A percentile compares a stretch with the other conserved stretches of the same genome.
Conservation (phyloP, 2,329 filamentous ascomycete species). For the Xylariomycetidae sp. region DNA sequence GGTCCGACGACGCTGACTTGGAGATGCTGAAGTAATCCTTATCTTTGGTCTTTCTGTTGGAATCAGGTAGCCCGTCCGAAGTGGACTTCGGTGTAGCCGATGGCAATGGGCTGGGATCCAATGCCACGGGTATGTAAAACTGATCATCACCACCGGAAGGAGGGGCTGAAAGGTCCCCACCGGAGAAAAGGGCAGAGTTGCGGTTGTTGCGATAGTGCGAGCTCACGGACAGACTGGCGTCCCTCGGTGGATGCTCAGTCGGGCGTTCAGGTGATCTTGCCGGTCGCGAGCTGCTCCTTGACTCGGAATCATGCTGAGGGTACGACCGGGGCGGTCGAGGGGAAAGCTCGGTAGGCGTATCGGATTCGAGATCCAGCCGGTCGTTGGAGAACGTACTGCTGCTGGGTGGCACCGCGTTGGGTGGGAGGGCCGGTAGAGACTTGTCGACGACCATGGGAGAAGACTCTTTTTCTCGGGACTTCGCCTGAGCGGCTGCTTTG, state of each 20-base stretch:
- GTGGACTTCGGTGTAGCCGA: slow-evolving; percentile 49
- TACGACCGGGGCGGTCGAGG: slow-evolving; percentile 52
- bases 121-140: slow-evolving; percentile 70
- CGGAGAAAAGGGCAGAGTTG: slow-evolving; percentile 61
- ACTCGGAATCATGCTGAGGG: slow-evolving; percentile 47
- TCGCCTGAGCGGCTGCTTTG: slow-evolving; percentile 58
- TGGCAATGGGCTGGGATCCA: slow-evolving; percentile 61
- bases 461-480: slow-evolving; percentile 56
- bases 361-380: slow-evolving; percentile 54
- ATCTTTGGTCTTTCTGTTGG: slow-evolving; percentile 39
- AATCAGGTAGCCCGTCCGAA: slow-evolving; percentile 40
- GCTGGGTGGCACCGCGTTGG: slow-evolving; percentile 59
- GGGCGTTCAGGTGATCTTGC: slow-evolving; percentile 50
- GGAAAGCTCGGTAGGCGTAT: slow-evolving; percentile 64
- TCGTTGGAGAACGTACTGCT: slow-evolving; percentile 58
- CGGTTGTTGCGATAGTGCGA: slow-evolving; percentile 73
- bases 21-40: slow-evolving; percentile 54
- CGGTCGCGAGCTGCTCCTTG: slow-evolving; percentile 46
- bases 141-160: slow-evolving; percentile 52
- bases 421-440: slow-evolving; percentile 83
- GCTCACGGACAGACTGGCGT: slow-evolving; percentile 63
- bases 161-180: slow-evolving; percentile 35
- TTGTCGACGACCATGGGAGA: slow-evolving; percentile 76
- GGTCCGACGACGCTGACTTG: slow-evolving; percentile 37
- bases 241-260: slow-evolving; percentile 33